Conservation (phyloP, 2,329 filamentous ascomycete species). For the Calonectria hawksworthii region DNA sequence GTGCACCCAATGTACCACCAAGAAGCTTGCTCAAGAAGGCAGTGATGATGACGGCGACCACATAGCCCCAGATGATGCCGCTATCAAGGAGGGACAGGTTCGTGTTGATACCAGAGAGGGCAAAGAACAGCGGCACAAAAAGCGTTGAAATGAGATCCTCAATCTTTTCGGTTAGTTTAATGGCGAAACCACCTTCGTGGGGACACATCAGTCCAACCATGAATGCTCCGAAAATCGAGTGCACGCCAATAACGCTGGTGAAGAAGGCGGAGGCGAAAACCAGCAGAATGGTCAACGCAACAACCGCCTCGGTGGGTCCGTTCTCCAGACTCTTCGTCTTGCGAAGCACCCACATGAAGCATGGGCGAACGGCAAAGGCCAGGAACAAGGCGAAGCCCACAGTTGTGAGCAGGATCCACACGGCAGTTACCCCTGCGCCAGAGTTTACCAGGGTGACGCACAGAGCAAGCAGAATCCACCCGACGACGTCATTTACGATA, state of each 20-base stretch:
- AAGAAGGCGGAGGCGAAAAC: slow-evolving; percentile 86
- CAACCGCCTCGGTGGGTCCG: slow-evolving; percentile 86
- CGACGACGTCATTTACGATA: slow-evolving; percentile 83
- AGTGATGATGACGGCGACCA: slow-evolving; percentile 82
- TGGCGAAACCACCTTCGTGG: slow-evolving; percentile 88
- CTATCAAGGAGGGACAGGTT: slow-evolving; percentile 86
- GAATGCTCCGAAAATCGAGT: slow-evolving; percentile 94
- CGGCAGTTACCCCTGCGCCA: slow-evolving; percentile 81
- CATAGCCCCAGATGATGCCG: slow-evolving; percentile 89
- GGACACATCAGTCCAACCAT: slow-evolving; percentile 90
- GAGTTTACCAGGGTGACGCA: slow-evolving; percentile 94
- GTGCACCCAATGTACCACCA: slow-evolving; percentile 84
- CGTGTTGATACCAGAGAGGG: slow-evolving; percentile 88
- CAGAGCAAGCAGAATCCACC: slow-evolving; percentile 92
- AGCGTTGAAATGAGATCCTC: slow-evolving; percentile 89
- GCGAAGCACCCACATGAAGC: slow-evolving; percentile 80
- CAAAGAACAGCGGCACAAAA: slow-evolving; percentile 92
- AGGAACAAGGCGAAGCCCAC: slow-evolving; percentile 85
- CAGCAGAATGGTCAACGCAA: slow-evolving; percentile 84
- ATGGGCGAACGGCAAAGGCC: slow-evolving; percentile 79
- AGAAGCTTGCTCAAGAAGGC: slow-evolving; percentile 88
- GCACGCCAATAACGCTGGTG: slow-evolving; percentile 86
- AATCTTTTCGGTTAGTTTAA: slow-evolving; percentile 91
- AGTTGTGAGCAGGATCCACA: slow-evolving; percentile 84
- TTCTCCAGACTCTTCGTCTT: slow-evolving; percentile 84